phyloP scores from a whole-genome alignment of 2,329 filamentous ascomycete genomes.

The Trichoderma aggressivum region DNA sequence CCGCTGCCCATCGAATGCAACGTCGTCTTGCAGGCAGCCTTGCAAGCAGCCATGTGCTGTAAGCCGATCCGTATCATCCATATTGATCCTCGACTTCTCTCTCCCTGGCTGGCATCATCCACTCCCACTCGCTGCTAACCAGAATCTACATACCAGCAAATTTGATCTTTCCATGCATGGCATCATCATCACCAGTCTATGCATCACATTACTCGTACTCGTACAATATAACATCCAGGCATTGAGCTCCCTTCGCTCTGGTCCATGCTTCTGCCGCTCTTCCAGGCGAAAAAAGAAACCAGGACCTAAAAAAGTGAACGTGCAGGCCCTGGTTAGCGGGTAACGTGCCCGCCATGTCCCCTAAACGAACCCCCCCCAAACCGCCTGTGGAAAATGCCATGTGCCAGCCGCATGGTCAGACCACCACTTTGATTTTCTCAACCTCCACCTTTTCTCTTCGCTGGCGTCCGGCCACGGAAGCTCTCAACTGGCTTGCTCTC shows the following conservation, averaged over 20 bases:
- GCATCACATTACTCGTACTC: neutral
- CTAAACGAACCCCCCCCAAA: constrained; percentile 2
- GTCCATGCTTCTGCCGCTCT: neutral
- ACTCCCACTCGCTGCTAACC: neutral
- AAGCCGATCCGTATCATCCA: neutral
- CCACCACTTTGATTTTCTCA: neutral
- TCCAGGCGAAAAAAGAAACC: no score
- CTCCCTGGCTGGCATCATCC: neutral
- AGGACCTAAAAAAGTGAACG: no score
- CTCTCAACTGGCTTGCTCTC: neutral
- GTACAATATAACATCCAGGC: neutral
- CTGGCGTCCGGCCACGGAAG: neutral
- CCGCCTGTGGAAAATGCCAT: constrained; percentile 1
- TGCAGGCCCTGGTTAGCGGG: constrained; percentile 1
- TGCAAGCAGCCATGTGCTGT: neutral
- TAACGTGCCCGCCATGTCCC: constrained; percentile 12
- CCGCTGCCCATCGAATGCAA: neutral
- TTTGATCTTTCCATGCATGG: neutral
- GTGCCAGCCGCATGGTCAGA: constrained; percentile 17
- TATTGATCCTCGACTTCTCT: neutral
- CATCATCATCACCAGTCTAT: neutral
- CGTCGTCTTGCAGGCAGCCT: neutral
- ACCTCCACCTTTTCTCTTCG: neutral
- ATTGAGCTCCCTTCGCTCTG: neutral
- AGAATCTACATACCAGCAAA: neutral